phyloP scores from a whole-genome alignment of 805 yeast species.

The Candida tallmaniae region DNA sequence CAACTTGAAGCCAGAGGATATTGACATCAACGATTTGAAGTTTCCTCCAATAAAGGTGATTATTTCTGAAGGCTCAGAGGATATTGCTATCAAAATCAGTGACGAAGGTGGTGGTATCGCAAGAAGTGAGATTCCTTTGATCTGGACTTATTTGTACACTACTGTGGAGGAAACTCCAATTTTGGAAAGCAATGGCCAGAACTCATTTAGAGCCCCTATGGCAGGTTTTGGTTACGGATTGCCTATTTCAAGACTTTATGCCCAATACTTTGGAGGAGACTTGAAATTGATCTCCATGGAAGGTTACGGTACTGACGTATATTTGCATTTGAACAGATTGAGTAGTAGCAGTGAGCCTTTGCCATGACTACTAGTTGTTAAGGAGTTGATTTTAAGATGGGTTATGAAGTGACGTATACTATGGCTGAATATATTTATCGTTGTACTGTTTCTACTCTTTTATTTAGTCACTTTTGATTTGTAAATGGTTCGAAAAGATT shows the following conservation, averaged over 20 bases:
- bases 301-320: conserved; percentile 92
- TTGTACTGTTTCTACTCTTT: no score
- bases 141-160: conserved; percentile 90
- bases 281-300: conserved; percentile 85
- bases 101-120: conserved; percentile 94
- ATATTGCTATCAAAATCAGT: conserved; percentile 82
- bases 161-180: conserved; percentile 73
- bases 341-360: conserved; percentile 70
- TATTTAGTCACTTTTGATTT: no score
- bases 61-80: conserved; percentile 85
- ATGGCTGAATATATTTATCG: no score
- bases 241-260: conserved; percentile 80
- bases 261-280: conserved; percentile 89
- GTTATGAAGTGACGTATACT: no score
- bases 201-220: conserved; percentile 82
- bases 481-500: no score
- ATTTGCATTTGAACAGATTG: conserved; percentile 76
- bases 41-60: conserved; percentile 85
- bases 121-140: conserved; percentile 73
- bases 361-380: no score
- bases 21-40: conserved; percentile 55
- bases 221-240: conserved; percentile 93
- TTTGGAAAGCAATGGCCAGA: conserved; percentile 55
- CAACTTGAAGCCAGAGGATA: conserved; percentile 28
- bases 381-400: no score